Conservation (phyloP, 2,329 filamentous ascomycete species). For the Colletotrichum phormii region DNA sequence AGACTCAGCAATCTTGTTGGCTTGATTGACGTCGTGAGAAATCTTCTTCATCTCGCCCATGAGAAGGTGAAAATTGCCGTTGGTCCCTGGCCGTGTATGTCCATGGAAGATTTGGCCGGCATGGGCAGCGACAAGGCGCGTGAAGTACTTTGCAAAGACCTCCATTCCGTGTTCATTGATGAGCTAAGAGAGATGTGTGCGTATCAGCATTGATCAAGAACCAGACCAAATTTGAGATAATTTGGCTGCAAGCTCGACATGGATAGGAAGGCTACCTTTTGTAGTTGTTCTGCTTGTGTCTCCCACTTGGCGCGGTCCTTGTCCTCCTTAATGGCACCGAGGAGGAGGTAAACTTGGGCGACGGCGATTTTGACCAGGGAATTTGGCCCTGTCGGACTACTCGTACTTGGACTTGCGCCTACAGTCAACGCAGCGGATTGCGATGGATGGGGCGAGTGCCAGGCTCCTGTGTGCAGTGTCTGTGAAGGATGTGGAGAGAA, state of each 20-base stretch:
- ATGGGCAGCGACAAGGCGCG: constrained; percentile 91
- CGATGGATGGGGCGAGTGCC: constrained; percentile 68
- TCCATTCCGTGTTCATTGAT: constrained; percentile 99
- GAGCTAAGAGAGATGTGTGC: constrained; percentile 66
- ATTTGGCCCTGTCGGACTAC: constrained; percentile 70
- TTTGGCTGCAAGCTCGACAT: constrained; percentile 8
- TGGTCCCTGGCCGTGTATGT: constrained; percentile 77
- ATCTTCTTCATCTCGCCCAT: constrained; percentile 89
- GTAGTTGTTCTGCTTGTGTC: constrained; percentile 88
- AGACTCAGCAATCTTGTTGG: constrained; percentile 90
- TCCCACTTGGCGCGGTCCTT: constrained; percentile 93
- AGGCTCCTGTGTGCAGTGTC: constrained; percentile 66
- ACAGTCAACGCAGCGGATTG: constrained; percentile 68
- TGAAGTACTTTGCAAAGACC: constrained; percentile 95
- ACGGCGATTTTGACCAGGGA: constrained; percentile 93
- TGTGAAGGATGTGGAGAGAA: constrained; percentile 72
- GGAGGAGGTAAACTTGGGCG: constrained; percentile 92
- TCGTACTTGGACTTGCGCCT: constrained; percentile 71
- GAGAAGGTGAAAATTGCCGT: constrained; percentile 87
- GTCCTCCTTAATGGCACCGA: constrained; percentile 95
- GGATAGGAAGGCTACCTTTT: constrained; percentile 74
- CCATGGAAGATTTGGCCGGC: constrained; percentile 90
- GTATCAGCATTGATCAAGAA: constrained; percentile 32
- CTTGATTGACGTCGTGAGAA: constrained; percentile 81
- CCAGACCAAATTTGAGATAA: background rate